A percentile compares a stretch with the other conserved stretches of the same genome.
Conservation (phyloP, 805 yeast species). For the Debaryomyces castellii region DNA sequence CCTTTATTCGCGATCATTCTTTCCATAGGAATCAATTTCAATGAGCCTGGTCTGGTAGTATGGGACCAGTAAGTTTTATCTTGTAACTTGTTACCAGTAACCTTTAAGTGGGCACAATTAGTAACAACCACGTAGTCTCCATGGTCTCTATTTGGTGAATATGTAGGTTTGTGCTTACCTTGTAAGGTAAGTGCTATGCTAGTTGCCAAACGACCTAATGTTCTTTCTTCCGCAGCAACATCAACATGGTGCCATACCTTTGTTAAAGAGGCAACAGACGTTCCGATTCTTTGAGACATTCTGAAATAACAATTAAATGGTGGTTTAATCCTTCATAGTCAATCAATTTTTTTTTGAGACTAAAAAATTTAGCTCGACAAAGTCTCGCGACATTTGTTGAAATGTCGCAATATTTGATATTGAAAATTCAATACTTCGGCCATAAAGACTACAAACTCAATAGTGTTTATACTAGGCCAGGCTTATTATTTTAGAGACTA, state of each 20-base stretch:
- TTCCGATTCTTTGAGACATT: constrained; percentile 36
- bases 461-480: neutral
- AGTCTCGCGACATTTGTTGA: constrained; percentile 3
- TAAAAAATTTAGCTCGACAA: constrained; percentile 3
- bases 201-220: constrained; percentile 90
- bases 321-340: no score
- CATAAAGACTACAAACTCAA: neutral
- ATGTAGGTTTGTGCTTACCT: constrained; percentile 97
- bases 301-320: no score
- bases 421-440: neutral
- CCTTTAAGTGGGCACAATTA: constrained; percentile 76
- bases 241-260: constrained; percentile 96
- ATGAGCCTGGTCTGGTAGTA: constrained; percentile 84
- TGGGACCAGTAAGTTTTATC: constrained; percentile 89
- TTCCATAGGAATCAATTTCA: constrained; percentile 80
- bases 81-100: constrained; percentile 82
- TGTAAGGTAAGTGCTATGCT: constrained; percentile 82
- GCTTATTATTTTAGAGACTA: neutral
- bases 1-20: constrained; percentile 77
- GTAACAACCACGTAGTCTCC: constrained; percentile 98
- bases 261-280: constrained; percentile 72
- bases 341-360: neutral
- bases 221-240: constrained; percentile 76
- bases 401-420: neutral
- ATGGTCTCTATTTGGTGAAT: constrained; percentile 68